These are phyloP conservation scores for Boletus semigastroideus DNA, from an alignment of 1,284 basidiomycete genomes.

Conservation along the genomic window DNA sequence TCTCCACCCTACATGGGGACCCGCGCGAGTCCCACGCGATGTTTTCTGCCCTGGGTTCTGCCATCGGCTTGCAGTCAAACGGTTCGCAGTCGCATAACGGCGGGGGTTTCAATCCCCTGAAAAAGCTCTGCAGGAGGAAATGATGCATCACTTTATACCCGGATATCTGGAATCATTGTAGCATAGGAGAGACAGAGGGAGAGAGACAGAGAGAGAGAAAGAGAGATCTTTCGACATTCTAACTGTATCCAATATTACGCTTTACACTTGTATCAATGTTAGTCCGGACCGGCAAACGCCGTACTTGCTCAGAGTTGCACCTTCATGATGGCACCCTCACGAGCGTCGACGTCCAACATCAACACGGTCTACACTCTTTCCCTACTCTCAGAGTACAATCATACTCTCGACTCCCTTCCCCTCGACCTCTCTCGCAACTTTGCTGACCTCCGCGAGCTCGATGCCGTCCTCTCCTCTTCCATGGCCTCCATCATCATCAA, in stretches of 20 bases:
- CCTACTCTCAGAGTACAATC: slow-evolving; percentile 80
- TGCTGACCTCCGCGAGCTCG: slow-evolving; percentile 95
- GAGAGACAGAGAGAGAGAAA: neutral
- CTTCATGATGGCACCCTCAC: slow-evolving; percentile 29
- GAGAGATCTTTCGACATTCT: slow-evolving; percentile 23
- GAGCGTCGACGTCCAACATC: slow-evolving; percentile 31
- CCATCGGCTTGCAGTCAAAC: slow-evolving; percentile 27
- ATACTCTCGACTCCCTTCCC: slow-evolving; percentile 92
- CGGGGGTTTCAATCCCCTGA: slow-evolving; percentile 27
- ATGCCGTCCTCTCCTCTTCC: slow-evolving; percentile 92
- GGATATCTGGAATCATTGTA: no score
- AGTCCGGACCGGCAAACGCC: slow-evolving; percentile 33
- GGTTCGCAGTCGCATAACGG: slow-evolving; percentile 21
- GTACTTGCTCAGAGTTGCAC: neutral
- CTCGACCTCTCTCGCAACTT: slow-evolving; percentile 93
- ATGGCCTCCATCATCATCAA: slow-evolving; percentile 78
- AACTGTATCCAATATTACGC: slow-evolving; percentile 20
- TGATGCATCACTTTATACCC: neutral
- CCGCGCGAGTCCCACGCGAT: slow-evolving; percentile 65
- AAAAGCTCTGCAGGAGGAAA: slow-evolving; percentile 29
- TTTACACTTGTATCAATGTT: slow-evolving; percentile 21
- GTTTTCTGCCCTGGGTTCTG: slow-evolving; percentile 56
- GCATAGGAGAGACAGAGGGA: no score
- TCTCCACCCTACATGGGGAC: slow-evolving; percentile 60
- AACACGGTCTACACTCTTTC: slow-evolving; percentile 59